Conservation (phyloP, 352 stramenopile species). For the Phytophthora pseudosyringae region DNA sequence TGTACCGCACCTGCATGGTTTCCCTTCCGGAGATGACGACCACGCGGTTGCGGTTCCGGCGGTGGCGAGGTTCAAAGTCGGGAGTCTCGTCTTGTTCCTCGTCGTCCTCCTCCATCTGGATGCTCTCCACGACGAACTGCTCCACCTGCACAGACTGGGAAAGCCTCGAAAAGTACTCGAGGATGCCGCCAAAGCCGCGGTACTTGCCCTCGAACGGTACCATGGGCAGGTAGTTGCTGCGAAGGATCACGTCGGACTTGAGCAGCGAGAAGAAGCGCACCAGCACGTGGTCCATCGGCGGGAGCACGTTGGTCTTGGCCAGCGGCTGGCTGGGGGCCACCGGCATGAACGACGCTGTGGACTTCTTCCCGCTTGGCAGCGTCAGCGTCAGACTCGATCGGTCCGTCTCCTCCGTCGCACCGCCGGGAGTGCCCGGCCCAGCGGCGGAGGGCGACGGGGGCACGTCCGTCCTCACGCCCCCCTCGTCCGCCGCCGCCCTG, state of each 20-base stretch:
- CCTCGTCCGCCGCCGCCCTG: constrained; percentile 50
- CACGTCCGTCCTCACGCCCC: constrained; percentile 13
- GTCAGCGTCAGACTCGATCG: constrained; percentile 28
- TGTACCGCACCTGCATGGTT: constrained; percentile 85
- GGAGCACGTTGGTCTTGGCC: constrained; percentile 45
- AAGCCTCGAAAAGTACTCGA: constrained; percentile 82
- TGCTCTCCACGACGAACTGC: constrained; percentile 78
- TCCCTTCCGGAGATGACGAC: constrained; percentile 78
- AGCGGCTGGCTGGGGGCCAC: constrained; percentile 65
- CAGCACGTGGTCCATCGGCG: constrained; percentile 67
- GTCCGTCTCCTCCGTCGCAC: constrained; percentile 32
- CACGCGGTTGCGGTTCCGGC: constrained; percentile 53
- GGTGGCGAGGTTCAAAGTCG: constrained; percentile 29
- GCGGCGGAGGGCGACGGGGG: constrained; percentile 14
- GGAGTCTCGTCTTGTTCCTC: constrained; percentile 29
- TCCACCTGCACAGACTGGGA: constrained; percentile 74
- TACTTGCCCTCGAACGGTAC: constrained; percentile 89
- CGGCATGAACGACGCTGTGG: constrained; percentile 48
- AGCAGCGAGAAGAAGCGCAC: constrained; percentile 83
- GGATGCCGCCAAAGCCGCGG: constrained; percentile 71
- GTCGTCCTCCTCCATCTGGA: constrained; percentile 64
- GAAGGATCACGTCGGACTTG: constrained; percentile 76
- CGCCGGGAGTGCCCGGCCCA: constrained; percentile 10
- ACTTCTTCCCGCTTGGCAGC: constrained; percentile 51
- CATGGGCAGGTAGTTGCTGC: constrained; percentile 91